Evolutionary conservation across 176 grass and related monocot species (phyloP), one percentile per base, ranked within the genome.

Genomic region (Zea luxurians): DNA sequence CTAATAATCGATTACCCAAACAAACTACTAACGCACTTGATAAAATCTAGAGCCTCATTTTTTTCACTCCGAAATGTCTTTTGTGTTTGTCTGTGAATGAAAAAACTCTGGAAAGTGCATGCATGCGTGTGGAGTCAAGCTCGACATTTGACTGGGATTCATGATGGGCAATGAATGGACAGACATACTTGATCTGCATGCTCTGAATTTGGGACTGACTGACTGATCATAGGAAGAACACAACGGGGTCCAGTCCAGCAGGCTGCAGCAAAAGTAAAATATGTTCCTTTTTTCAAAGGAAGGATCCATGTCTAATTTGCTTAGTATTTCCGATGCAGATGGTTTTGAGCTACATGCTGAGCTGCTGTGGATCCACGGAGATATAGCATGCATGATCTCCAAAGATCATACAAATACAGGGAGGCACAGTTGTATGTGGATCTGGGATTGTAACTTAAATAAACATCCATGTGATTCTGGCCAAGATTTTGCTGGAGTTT

Each of bases 401-500:
- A 70, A 37, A 75, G 38, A 84, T 70, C 71, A 48, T 63, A 69
- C 47, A 50, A 50, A 49, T 54, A 69, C 57, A 57, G 64, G 38
- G 20, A 6, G 13, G 47, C 4, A 55, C 35, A 79, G 40, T 65
- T 88, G 77, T 82, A 76, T 75, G 38, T 83, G 86, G 75, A 69
- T 88, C 80, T 74, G 78, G 82, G 71, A 71, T 70, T 84, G 77
- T 85, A 85, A 58, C 40, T 38, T 69, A 88, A 55, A 46, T 69
- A 88, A 75, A 57, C 48, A 50, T 74, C 0, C 16, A 3, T 60
- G 77, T 43, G 86, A 84, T 88, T 66, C 64, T 59, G 82, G n/a
- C 55, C 70, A 76, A 48, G 64, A 88, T 88, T 71, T 88, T 64
- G 9, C 64, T 66, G 5, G 27, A 10, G 41, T 77, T 84, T 77